A percentile compares a stretch with the other conserved stretches of the same genome.
phyloP scores from a whole-genome alignment of 2,329 filamentous ascomycete genomes.

The Neurospora sp. region DNA sequence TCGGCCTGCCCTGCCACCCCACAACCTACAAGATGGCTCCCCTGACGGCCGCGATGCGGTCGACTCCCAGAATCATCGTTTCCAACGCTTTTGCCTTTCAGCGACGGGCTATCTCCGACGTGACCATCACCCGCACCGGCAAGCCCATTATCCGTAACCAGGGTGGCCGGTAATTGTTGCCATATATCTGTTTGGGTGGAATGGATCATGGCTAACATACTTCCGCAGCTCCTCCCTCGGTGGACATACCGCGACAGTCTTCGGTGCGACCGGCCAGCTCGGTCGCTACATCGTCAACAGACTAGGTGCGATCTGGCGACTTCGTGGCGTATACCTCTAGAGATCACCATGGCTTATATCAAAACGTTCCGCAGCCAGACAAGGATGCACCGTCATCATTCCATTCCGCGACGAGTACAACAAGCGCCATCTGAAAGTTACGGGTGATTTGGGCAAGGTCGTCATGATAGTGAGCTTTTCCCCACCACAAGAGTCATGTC shows the following conservation, averaged over 20 bases:
- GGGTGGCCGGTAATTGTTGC: conserved; percentile 67
- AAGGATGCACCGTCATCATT: conserved; percentile 88
- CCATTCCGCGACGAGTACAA: conserved; percentile 96
- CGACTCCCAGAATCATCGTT: conserved; percentile 33
- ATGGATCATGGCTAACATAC: conserved; percentile 33
- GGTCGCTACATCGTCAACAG: conserved; percentile 97
- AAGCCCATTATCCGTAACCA: conserved; percentile 85
- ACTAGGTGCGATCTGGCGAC: conserved; percentile 45
- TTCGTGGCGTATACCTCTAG: conserved; percentile 8
- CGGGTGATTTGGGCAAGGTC: conserved; percentile 87
- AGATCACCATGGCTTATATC: conserved; percentile 17
- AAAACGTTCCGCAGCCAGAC: conserved; percentile 51
- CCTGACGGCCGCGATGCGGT: conserved; percentile 46
- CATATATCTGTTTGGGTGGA: conserved; percentile 18
- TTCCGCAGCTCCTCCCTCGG: conserved; percentile 16
- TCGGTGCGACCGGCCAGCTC: conserved; percentile 91
- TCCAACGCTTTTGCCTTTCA: conserved; percentile 37
- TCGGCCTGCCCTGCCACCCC: conserved; percentile 23
- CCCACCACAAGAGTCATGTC: background rate
- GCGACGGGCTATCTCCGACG: conserved; percentile 59
- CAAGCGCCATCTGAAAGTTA: conserved; percentile 91
- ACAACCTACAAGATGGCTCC: conserved; percentile 40
- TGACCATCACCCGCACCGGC: conserved; percentile 88
- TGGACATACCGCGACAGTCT: conserved; percentile 88
- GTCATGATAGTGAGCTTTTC: conserved; percentile 64